Base-by-base conservation (phyloP, 2,329 filamentous ascomycete genomes). In the Beauveria sp. region DNA sequence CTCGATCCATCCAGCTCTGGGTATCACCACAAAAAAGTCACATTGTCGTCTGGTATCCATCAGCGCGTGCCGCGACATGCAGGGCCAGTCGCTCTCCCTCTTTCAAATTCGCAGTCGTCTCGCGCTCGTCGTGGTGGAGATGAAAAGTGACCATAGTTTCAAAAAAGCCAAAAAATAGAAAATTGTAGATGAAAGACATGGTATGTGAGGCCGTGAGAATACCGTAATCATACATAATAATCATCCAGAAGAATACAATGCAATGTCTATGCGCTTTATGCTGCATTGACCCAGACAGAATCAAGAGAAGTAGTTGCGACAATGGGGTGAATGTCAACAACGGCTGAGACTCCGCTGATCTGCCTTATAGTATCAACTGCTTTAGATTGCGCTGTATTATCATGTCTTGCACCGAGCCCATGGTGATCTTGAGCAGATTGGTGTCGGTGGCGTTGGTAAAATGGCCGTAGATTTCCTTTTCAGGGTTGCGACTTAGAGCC, bases 401-500 rank as follows among this genome's bases (percentile, higher is more conserved):
- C 87, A 91, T 93, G 73, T 93, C 90, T 75, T 93, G 89, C 61
- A 93, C 90, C 12, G 88, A 91, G 65, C 84, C 83, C 90, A 93
- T 93, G 45, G 90, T 93, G 66, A 91, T 91, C 77, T 92, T 93
- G 67, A 93, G 81, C 65, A 93, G 76, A 70, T 91, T 91, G 40
- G 90, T 86, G 67, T 85, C 83, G 56, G 83, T 86, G 9, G 83
- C 83, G 65, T 85, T 85, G 52, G 83, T 85, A 61, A 85, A 84
- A 70, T 86, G 83, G 51, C 83, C 83, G 67, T 85, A 86, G 10
- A 86, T 85, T 67, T 85, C 83, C 74, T 85, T 85, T 64, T 85
- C 82, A 5, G 81, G 80, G 68, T 85, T 85, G 63, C 88, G 82
- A 74, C 92, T 93, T 65, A 93, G 80, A 24, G 88, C 87, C 60